Base-by-base conservation (phyloP, 1,284 basidiomycete genomes). In the Cryptococcus depauperatus region DNA sequence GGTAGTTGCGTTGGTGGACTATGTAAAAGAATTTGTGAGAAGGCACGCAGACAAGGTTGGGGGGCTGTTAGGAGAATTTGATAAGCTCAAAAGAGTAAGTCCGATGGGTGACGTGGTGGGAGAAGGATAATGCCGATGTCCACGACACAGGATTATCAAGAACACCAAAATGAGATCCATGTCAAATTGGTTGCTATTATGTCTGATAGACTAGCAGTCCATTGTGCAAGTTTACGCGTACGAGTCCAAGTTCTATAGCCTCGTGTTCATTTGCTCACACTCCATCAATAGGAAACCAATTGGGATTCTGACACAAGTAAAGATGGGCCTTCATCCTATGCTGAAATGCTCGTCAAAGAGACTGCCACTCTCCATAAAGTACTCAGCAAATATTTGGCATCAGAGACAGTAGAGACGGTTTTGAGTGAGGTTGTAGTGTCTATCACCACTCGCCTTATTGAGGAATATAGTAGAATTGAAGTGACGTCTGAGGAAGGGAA, bases 151-250 rank as follows among this genome's bases (percentile, higher is more conserved):
- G 95, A 98, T 70, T 97, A 87, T 66, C 91, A 96, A 77, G 93
- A 98, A 69, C 93, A 99, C 71, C 95, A 98, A 72, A 89, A 92
- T 66, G 95, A 98, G 74, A 96, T 99, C 44, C 92, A 98, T 68
- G 79, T 88, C 45, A 99, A 99, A 74, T 77, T 99, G 43, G 85
- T 98, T 41, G 86, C 91, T 29, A 99, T 98, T 71, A 98, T 99
- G 95, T 84, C 90, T 43, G 93, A 98, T 72, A 80, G 93, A 41
- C 75, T 98, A 38, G 81, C 77, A 51, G 83, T 86, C 1, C 93
- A 98, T 68, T 82, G 63, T 62, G 77, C 61, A 19, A 58, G 68
- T 14, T 48, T 71, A 16, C 45, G 64, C 27, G 66, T 64, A 21
- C 46, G 62, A 48, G 18, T 1, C n/a, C 10, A 13, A 7, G 34